These are phyloP conservation scores for Metarhizium album DNA, from an alignment of 2,329 filamentous ascomycete genomes.

Conservation along the genomic window DNA sequence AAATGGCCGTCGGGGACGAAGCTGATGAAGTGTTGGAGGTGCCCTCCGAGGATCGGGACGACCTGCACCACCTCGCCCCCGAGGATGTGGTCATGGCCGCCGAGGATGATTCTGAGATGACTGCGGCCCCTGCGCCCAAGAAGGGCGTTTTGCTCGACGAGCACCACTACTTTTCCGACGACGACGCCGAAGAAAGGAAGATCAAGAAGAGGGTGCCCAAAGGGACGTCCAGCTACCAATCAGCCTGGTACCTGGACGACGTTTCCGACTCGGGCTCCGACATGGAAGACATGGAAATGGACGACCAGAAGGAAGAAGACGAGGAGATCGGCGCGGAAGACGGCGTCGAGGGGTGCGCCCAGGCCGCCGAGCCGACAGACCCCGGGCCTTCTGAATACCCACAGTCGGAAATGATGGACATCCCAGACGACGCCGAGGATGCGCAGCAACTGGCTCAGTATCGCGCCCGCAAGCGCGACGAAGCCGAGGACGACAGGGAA, in stretches of 20 bases:
- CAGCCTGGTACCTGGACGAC: slow-evolving; percentile 82
- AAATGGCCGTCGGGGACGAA: slow-evolving; percentile 52
- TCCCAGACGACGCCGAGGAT: slow-evolving; percentile 71
- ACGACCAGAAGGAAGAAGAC: slow-evolving; percentile 49
- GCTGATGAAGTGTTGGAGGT: slow-evolving; percentile 51
- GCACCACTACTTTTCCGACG: slow-evolving; percentile 95
- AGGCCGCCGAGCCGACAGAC: slow-evolving; percentile 60
- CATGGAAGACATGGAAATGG: slow-evolving; percentile 53
- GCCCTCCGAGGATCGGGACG: slow-evolving; percentile 72
- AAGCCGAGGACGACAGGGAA: slow-evolving; percentile 82
- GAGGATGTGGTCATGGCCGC: slow-evolving; percentile 68
- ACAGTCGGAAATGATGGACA: slow-evolving; percentile 84
- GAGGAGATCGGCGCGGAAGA: slow-evolving; percentile 64
- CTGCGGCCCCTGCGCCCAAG: slow-evolving; percentile 34
- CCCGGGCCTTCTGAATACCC: slow-evolving; percentile 79
- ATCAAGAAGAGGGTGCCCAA: slow-evolving; percentile 68
- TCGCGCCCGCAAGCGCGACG: slow-evolving; percentile 63
- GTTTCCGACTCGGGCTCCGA: slow-evolving; percentile 81
- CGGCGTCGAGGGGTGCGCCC: slow-evolving; percentile 61
- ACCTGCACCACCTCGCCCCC: slow-evolving; percentile 72
- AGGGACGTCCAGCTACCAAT: slow-evolving; percentile 88
- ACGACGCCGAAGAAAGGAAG: slow-evolving; percentile 43
- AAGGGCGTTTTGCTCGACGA: slow-evolving; percentile 92
- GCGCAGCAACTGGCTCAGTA: slow-evolving; percentile 72
- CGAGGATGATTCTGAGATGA: slow-evolving; percentile 40